phyloP scores from a whole-genome alignment of 2,329 filamentous ascomycete genomes.

The Elsinoe perseae region DNA sequence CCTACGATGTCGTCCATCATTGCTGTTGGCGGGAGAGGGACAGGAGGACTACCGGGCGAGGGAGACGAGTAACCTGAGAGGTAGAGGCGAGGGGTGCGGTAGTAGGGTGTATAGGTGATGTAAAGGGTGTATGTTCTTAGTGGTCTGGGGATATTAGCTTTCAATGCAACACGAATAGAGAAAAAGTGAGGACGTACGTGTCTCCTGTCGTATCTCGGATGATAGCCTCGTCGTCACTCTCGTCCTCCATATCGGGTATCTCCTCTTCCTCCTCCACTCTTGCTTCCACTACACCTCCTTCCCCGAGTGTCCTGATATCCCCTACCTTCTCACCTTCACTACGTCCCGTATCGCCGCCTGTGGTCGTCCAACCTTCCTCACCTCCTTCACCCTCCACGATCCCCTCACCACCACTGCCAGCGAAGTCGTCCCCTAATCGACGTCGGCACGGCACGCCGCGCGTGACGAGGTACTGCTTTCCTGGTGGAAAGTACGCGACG shows the following conservation, averaged over 20 bases:
- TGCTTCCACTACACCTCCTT: conserved; percentile 77
- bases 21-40: conserved; percentile 69
- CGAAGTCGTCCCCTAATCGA: conserved; percentile 86
- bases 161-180: conserved; percentile 9
- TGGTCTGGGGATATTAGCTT: conserved; percentile 50
- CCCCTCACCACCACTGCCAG: conserved; percentile 60
- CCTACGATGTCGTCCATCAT: conserved; percentile 98
- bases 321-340: conserved; percentile 60
- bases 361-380: conserved; percentile 87
- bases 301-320: conserved; percentile 82
- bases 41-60: conserved; percentile 47
- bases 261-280: conserved; percentile 67
- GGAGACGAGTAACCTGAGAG: conserved; percentile 74
- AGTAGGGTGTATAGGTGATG: conserved; percentile 96
- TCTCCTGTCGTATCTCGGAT: conserved; percentile 65
- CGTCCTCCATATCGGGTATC: conserved; percentile 97
- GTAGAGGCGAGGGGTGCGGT: conserved; percentile 90
- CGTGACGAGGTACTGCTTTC: conserved; percentile 93
- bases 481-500: conserved; percentile 70
- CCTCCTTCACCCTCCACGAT: conserved; percentile 48
- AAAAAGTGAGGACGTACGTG: conserved; percentile 41
- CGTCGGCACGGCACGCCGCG: conserved; percentile 90
- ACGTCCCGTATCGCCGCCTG: conserved; percentile 65
- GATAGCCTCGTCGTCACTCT: conserved; percentile 89
- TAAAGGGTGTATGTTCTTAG: conserved; percentile 93